phyloP scores from a whole-genome alignment of 2,329 filamentous ascomycete genomes.

The Paradendryphiella salina region DNA sequence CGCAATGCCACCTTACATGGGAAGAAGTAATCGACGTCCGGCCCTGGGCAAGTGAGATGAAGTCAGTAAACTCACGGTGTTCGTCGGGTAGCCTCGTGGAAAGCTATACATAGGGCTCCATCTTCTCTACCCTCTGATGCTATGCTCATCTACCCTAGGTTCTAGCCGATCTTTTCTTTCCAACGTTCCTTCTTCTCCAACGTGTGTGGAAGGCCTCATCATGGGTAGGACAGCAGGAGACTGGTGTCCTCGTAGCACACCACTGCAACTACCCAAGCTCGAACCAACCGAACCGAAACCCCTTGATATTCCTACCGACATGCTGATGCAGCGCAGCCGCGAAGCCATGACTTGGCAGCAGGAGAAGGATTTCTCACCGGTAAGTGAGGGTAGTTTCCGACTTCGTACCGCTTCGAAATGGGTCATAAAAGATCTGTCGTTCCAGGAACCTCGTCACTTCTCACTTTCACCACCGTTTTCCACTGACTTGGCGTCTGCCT shows the following conservation, averaged over 20 bases:
- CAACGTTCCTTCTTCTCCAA: neutral
- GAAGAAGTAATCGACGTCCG: neutral
- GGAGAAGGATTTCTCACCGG: slow-evolving; percentile 15
- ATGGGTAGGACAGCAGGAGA: slow-evolving; percentile 6
- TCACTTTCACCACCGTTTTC: neutral
- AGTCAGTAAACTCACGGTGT: neutral
- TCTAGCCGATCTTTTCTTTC: neutral
- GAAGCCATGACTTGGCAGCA: slow-evolving; percentile 30
- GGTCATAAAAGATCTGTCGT: neutral
- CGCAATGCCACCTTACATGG: neutral
- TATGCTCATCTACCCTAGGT: neutral
- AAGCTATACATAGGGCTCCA: neutral
- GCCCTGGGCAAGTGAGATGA: neutral
- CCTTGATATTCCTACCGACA: neutral
- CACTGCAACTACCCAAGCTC: neutral
- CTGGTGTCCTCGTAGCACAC: slow-evolving; percentile 4
- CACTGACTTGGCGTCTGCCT: neutral
- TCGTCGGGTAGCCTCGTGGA: neutral
- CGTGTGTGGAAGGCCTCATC: neutral
- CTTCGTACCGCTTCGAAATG: neutral
- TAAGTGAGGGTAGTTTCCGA: slow-evolving; percentile 21
- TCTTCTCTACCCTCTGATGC: neutral
- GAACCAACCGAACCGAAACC: neutral
- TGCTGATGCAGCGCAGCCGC: neutral
- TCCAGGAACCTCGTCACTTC: neutral